Evolutionary conservation across 192 early-diverging fungal species (phyloP).

Genomic region (Pilobolus umbonatus): DNA sequence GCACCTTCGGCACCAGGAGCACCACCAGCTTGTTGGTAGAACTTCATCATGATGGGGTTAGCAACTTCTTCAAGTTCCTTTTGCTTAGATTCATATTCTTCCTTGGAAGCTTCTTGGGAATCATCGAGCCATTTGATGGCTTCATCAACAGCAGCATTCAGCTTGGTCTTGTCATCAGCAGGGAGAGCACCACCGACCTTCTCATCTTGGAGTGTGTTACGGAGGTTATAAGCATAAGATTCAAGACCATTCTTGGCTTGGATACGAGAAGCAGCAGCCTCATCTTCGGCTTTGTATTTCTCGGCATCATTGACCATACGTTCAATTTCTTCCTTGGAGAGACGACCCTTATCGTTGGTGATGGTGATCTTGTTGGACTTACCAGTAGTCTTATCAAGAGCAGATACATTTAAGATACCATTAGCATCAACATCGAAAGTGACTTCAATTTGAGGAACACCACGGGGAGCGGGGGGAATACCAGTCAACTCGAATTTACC

Average conservation of each 20-base stretch:
- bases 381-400: slow-evolving; percentile 95
- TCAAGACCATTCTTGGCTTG: slow-evolving; percentile 93
- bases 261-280: slow-evolving; percentile 90
- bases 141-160: slow-evolving; percentile 79
- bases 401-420: slow-evolving; percentile 92
- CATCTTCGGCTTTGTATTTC: slow-evolving; percentile 96
- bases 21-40: slow-evolving; percentile 86
- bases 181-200: slow-evolving; percentile 82
- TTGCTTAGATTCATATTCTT: slow-evolving; percentile 93
- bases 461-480: slow-evolving; percentile 93
- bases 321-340: slow-evolving; percentile 94
- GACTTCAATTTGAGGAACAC: slow-evolving; percentile 97
- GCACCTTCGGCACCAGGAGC: slow-evolving; percentile 81
- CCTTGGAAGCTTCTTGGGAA: slow-evolving; percentile 93
- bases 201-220: slow-evolving; percentile 86
- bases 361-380: slow-evolving; percentile 97
- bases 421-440: slow-evolving; percentile 95
- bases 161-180: slow-evolving; percentile 84
- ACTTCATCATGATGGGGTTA: slow-evolving; percentile 96
- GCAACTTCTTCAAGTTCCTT: slow-evolving; percentile 92
- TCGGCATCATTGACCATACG: slow-evolving; percentile 97
- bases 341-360: slow-evolving; percentile 96
- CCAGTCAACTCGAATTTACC: slow-evolving; percentile 97
- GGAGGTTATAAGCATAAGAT: slow-evolving; percentile 97
- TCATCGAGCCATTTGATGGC: slow-evolving; percentile 93